Conservation (phyloP, 805 yeast genomes). For the Ogataea paradorogensis region DNA sequence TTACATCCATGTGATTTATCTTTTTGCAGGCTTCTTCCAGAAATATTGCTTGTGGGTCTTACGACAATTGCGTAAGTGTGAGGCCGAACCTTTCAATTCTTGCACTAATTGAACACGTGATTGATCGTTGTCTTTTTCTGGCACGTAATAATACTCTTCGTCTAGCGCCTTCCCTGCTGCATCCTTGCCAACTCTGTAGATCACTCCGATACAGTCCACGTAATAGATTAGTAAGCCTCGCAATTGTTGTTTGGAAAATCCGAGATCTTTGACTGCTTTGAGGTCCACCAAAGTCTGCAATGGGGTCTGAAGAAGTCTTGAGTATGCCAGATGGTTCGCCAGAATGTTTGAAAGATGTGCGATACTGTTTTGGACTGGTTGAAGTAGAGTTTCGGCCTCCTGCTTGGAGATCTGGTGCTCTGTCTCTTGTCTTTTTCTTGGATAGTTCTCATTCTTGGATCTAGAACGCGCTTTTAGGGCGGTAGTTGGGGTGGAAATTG, state of each 20-base stretch:
- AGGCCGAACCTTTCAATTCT: slow-evolving; percentile 77
- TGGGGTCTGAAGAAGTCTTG: slow-evolving; percentile 85
- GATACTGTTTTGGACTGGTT: slow-evolving; percentile 37
- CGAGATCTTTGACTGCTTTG: slow-evolving; percentile 55
- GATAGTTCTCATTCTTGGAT: slow-evolving; percentile 5
- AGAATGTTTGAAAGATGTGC: slow-evolving; percentile 61
- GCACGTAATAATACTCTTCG: slow-evolving; percentile 87
- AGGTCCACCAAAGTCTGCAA: slow-evolving; percentile 57
- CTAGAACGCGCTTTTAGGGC: slow-evolving; percentile 7
- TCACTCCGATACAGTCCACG: slow-evolving; percentile 76
- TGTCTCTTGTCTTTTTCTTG: slow-evolving; percentile 6
- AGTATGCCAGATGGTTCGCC: slow-evolving; percentile 84
- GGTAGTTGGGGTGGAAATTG: slow-evolving; percentile 1
- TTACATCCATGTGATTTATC: slow-evolving; percentile 10
- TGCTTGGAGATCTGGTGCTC: slow-evolving; percentile 12
- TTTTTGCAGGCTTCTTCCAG: slow-evolving; percentile 56
- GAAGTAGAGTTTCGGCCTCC: slow-evolving; percentile 30
- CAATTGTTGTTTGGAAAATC: slow-evolving; percentile 43
- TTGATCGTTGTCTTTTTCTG: slow-evolving; percentile 74
- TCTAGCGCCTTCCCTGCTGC: slow-evolving; percentile 95
- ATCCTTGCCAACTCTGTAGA: slow-evolving; percentile 86
- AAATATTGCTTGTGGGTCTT: slow-evolving; percentile 88
- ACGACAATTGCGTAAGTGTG: slow-evolving; percentile 77
- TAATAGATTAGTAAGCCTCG: slow-evolving; percentile 42
- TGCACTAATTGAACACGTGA: slow-evolving; percentile 69